These are phyloP conservation scores for Mixia osmundae DNA, from an alignment of 1,284 basidiomycete species.

Conservation along the genomic window DNA sequence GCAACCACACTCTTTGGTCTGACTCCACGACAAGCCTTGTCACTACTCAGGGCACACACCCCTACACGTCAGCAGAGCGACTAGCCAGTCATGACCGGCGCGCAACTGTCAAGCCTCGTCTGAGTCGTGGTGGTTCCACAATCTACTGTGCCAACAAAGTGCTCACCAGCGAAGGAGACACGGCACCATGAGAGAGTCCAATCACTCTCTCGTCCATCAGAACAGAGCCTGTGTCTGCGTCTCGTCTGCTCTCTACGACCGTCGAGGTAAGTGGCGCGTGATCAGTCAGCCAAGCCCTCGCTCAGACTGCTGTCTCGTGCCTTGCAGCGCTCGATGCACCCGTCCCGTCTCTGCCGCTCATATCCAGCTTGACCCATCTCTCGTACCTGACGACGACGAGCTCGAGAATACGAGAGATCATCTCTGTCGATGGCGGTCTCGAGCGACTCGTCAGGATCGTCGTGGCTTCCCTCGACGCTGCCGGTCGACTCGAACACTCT, in stretches of 20 bases:
- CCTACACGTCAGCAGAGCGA: too few species aligned
- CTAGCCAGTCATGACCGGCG: too few species aligned
- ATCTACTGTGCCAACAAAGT: too few species aligned
- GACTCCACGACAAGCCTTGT: too few species aligned
- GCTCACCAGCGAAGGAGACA: too few species aligned
- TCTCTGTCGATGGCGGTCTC: slow-evolving; percentile 90
- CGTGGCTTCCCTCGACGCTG: slow-evolving; percentile 12
- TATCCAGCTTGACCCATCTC: slow-evolving; percentile 92
- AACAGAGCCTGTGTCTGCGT: slow-evolving; percentile 91
- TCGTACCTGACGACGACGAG: slow-evolving; percentile 94
- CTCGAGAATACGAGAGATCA: slow-evolving; percentile 89
- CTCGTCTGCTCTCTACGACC: slow-evolving; percentile 79
- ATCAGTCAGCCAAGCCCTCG: background rate
- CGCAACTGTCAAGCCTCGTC: too few species aligned
- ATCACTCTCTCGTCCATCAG: slow-evolving; percentile 83
- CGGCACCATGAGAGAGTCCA: slow-evolving; percentile 67
- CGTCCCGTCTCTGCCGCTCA: slow-evolving; percentile 64
- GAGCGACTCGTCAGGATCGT: slow-evolving; percentile 76
- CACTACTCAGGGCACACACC: too few species aligned
- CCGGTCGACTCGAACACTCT: too few species aligned
- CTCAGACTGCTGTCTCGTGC: too few species aligned
- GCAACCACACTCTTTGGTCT: too few species aligned
- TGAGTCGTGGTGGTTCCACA: too few species aligned
- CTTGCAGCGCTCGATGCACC: slow-evolving; percentile 59
- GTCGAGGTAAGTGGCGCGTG: slow-evolving; percentile 43